Percentiles rank a stretch among this genome's conserved stretches.
Conservation (phyloP, 495 filamentous ascomycete genomes). For the Chlorociboria aeruginascens region DNA sequence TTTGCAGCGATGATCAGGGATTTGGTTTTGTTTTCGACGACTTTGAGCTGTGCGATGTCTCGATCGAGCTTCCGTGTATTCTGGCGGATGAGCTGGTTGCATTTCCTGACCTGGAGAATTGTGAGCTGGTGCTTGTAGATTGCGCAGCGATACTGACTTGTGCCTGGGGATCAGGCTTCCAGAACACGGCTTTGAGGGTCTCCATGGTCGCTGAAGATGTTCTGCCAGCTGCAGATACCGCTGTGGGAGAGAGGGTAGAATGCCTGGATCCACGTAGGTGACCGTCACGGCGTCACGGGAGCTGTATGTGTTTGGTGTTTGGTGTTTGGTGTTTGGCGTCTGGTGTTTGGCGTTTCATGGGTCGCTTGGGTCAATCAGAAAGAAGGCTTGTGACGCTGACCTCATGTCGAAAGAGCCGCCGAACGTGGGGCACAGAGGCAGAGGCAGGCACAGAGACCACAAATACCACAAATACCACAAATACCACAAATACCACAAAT, state of each 20-base stretch:
- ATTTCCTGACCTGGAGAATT: constrained; percentile 77
- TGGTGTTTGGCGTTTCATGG: background rate
- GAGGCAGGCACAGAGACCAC: too few relatives aligned
- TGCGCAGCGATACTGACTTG: constrained; percentile 46
- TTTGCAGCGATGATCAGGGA: constrained; percentile 69
- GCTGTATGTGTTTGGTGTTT: background rate
- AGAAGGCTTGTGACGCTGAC: constrained; percentile 3
- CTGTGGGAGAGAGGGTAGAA: background rate
- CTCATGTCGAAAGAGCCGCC: constrained; percentile 1
- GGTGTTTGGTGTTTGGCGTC: background rate
- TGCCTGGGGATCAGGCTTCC: constrained; percentile 79
- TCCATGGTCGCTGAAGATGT: constrained; percentile 52
- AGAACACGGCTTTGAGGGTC: constrained; percentile 74
- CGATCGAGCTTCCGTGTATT: constrained; percentile 95
- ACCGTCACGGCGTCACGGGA: background rate
- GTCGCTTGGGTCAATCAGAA: background rate
- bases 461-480: too few relatives aligned
- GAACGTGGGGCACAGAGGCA: constrained; percentile 6
- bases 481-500: too few relatives aligned
- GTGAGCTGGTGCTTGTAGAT: background rate
- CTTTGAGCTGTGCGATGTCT: constrained; percentile 66
- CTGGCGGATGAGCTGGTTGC: constrained; percentile 76
- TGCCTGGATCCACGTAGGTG: background rate
- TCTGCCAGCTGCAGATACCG: background rate
- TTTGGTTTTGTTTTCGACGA: constrained; percentile 73